Evolutionary conservation across 495 filamentous ascomycete species (phyloP).

Genomic region (Penicillium flavigenum): DNA sequence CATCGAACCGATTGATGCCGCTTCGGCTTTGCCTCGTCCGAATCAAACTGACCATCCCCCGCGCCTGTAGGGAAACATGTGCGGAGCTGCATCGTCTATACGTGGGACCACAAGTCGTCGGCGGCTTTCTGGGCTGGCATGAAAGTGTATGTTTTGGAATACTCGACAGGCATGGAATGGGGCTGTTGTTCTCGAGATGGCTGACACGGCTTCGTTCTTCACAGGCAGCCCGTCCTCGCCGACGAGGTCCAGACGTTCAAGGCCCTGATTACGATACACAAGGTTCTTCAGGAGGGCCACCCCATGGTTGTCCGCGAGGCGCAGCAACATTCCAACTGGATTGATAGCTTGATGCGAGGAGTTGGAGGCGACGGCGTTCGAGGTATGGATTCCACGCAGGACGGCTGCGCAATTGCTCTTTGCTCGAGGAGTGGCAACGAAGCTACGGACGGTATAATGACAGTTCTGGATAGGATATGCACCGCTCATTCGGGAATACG

Average conservation of each 20-base stretch:
- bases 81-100: constrained; percentile 95
- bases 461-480: constrained; percentile 65
- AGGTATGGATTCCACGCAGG: constrained; percentile 44
- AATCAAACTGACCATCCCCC: constrained; percentile 13
- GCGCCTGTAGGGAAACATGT: constrained; percentile 81
- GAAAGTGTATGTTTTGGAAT: constrained; percentile 73
- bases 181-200: neutral
- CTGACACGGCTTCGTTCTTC: constrained; percentile 18
- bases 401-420: neutral
- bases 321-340: constrained; percentile 82
- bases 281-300: constrained; percentile 95
- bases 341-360: constrained; percentile 87
- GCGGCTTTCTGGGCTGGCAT: constrained; percentile 95
- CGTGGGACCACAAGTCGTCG: constrained; percentile 98
- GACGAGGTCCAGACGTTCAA: constrained; percentile 96
- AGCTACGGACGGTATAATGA: constrained; percentile 17
- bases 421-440: neutral
- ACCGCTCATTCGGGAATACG: constrained; percentile 90
- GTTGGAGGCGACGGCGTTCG: constrained; percentile 82
- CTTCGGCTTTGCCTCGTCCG: neutral
- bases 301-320: constrained; percentile 84
- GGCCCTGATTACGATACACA: constrained; percentile 88
- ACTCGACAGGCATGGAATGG: neutral
- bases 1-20: constrained; percentile 18
- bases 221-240: constrained; percentile 88